These are phyloP conservation scores for Beta corolliflora DNA, from an alignment of 179 eudicot species.

Conservation along the genomic window DNA sequence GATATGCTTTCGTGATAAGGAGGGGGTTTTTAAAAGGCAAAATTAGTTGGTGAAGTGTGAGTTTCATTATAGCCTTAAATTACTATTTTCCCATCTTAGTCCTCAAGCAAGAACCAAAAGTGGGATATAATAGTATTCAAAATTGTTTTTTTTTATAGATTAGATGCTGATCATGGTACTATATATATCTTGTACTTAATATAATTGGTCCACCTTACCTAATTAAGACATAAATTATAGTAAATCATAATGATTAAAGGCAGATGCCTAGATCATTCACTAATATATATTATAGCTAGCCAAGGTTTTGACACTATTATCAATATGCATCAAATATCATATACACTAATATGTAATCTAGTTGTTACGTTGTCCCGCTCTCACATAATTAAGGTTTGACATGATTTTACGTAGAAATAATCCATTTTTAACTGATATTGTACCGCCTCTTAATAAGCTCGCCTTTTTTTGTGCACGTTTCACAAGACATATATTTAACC, in stretches of 20 bases:
- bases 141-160: background rate
- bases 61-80: conserved; percentile 40
- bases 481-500: too few species aligned
- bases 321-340: background rate
- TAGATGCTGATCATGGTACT: conserved; percentile 3
- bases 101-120: conserved; percentile 36
- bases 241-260: conserved; percentile 7
- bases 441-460: too few species aligned
- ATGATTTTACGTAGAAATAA: too few species aligned
- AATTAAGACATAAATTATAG: background rate
- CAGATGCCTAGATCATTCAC: conserved; percentile 6
- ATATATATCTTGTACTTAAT: conserved; percentile 7
- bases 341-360: too few species aligned
- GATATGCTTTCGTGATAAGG: conserved; percentile 13
- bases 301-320: background rate
- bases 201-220: conserved; percentile 11
- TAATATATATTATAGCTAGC: background rate
- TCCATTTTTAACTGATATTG: too few species aligned
- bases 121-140: background rate
- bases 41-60: conserved; percentile 62
- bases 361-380: background rate
- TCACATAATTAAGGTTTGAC: background rate
- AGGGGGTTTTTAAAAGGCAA: conserved; percentile 27
- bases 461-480: too few species aligned
- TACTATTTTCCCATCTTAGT: conserved; percentile 34